Percentiles rank a stretch among this genome's conserved stretches.
These are phyloP conservation scores for Salix koriyanagi DNA, from an alignment of 345 rosid species.

Conservation along the genomic window DNA sequence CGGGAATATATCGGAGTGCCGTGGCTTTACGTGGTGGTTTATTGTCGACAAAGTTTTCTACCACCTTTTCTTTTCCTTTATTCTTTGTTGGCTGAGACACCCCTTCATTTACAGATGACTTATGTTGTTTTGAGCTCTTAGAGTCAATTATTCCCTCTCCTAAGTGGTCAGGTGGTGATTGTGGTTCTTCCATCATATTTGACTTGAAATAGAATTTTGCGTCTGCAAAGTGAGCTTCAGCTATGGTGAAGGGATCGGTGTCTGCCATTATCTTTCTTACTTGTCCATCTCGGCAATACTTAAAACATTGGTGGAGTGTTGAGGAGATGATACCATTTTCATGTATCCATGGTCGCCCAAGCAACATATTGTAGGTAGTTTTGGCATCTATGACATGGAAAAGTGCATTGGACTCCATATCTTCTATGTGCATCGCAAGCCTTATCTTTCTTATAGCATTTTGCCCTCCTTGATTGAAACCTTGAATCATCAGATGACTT, in stretches of 20 bases:
- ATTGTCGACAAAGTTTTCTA: neutral
- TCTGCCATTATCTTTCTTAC: neutral
- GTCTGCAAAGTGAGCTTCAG: neutral
- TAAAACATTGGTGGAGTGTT: constrained; percentile 4
- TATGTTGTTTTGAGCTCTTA: too few species aligned
- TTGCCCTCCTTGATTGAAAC: neutral
- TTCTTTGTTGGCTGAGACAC: neutral
- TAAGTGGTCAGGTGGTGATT: neutral
- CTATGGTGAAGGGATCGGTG: neutral
- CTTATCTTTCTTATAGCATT: neutral
- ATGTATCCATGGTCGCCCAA: constrained; percentile 3
- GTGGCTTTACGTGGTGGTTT: neutral
- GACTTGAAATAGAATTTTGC: neutral
- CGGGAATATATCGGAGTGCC: neutral
- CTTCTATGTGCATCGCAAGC: neutral
- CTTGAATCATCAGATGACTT: too few species aligned
- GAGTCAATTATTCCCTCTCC: neutral
- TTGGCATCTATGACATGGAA: neutral
- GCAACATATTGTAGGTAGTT: neutral
- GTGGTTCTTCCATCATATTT: neutral
- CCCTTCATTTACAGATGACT: neutral
- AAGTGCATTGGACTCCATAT: neutral
- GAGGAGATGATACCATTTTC: constrained; percentile 2
- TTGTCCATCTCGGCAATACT: neutral
- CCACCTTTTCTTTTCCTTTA: neutral